These are phyloP conservation scores for Orobanche coerulescens DNA, from an alignment of 257 asterid species.

Conservation along the genomic window DNA sequence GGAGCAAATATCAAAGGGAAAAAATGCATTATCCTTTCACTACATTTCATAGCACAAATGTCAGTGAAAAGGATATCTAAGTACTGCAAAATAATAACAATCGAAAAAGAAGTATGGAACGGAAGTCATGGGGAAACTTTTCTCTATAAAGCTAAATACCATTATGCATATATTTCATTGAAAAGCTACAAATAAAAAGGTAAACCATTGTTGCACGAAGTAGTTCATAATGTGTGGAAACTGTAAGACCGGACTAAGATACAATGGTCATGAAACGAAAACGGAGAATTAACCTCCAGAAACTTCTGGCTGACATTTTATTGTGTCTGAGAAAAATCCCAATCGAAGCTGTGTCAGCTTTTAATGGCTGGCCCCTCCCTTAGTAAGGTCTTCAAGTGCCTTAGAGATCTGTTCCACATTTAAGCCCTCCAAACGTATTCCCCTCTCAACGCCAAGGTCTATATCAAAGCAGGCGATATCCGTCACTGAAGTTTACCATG, in stretches of 20 bases:
- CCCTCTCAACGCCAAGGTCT: constrained; percentile 82
- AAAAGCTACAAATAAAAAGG: constrained; percentile 13
- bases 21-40: neutral
- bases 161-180: constrained; percentile 13
- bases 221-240: constrained; percentile 17
- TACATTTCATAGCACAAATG: no score
- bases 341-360: constrained; percentile 16
- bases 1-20: no score
- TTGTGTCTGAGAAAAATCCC: constrained; percentile 17
- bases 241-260: constrained; percentile 1
- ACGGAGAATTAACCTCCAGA: constrained; percentile 20
- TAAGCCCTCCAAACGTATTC: constrained; percentile 62
- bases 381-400: constrained; percentile 74
- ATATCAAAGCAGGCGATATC: constrained; percentile 15
- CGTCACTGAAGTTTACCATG: neutral
- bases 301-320: constrained; percentile 27
- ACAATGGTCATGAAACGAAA: neutral
- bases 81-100: neutral
- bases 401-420: constrained; percentile 64
- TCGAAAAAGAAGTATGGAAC: neutral
- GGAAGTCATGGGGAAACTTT: neutral
- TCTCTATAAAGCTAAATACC: neutral
- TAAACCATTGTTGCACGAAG: constrained; percentile 16
- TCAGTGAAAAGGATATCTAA: neutral
- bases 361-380: constrained; percentile 49